Evolutionary conservation across 2,329 filamentous ascomycete species (phyloP), one percentile per base, ranked within the genome.

Genomic region (Microdochium nivale): DNA sequence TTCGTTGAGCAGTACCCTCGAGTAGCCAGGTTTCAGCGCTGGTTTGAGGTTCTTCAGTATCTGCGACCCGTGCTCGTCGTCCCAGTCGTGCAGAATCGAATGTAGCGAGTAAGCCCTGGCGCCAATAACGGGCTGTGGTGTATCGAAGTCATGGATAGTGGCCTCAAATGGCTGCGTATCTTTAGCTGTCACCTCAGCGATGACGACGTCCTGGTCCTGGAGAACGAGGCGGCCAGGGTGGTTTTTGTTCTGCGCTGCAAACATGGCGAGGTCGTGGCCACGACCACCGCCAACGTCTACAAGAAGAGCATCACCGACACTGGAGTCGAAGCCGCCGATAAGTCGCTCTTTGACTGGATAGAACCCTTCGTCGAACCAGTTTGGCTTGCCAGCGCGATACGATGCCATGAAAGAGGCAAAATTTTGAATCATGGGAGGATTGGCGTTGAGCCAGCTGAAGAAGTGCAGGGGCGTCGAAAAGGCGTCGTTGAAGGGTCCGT

Each of bases 1-100:
- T 52, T 75, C 72, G 30, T 71, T 69, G 21, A 76, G 59, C 9
- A 76, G 55, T 2, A 75, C 21, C 24, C 67, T 65, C 8, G 67
- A 71, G 52, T 70, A 65, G 49, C 65, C 59, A 25, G 51, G 57
- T 30, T 57, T 59, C 58, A 69, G 60, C 1, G 61, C 60, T 10
- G 59, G 58, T 11, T 54, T 55, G 3, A 67, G 53, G 23, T 67
- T 55, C 32, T 59, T 52, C 10, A 72, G 51, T 25, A 72, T 71
- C n/a, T 49, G 51, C 5, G 58, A 44, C 2, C 62, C 62, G 48
- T 68, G 58, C 10, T 63, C 61, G 43, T 71, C 65, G 0, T 62
- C 60, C 65, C 66, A 72, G 50, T 71, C 65, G 35, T 72, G 68
- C 2, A 72, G 59, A 2, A 71, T 56, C 1, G 57, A 61, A 49